Evolutionary conservation across 1,284 basidiomycete genomes (phyloP).

Genomic region (Leccinum laetum): DNA sequence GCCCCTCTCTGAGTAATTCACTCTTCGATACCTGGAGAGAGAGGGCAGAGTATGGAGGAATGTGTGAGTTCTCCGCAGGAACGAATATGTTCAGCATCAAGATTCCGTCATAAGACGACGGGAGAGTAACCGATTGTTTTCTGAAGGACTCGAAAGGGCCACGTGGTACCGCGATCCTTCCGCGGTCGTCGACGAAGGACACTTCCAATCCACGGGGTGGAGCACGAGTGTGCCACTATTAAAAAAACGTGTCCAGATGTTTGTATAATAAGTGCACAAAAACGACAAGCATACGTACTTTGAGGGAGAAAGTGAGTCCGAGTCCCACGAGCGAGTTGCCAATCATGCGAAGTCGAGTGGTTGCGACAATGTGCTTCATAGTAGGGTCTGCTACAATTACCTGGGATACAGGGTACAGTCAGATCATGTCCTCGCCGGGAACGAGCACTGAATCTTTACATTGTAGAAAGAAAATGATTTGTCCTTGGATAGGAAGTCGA

Average conservation of each 20-base stretch:
- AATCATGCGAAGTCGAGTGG: background rate
- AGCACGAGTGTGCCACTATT: slow-evolving; percentile 8
- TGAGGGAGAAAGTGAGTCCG: slow-evolving; percentile 4
- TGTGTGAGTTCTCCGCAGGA: background rate
- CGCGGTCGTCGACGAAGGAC: slow-evolving; percentile 12
- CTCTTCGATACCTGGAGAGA: slow-evolving; percentile 6
- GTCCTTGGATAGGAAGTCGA: slow-evolving; percentile 4
- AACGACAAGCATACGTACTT: background rate
- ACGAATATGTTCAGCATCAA: slow-evolving; percentile 11
- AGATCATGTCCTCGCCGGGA: background rate
- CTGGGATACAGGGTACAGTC: background rate
- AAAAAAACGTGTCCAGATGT: background rate
- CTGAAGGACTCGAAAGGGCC: background rate
- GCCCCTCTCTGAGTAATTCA: too few relatives aligned
- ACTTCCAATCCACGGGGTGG: slow-evolving; percentile 4
- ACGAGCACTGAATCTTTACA: background rate
- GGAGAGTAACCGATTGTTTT: background rate
- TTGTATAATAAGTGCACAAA: background rate
- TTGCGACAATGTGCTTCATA: background rate
- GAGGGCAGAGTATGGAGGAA: slow-evolving; percentile 13
- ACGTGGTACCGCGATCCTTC: slow-evolving; percentile 7
- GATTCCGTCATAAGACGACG: slow-evolving; percentile 7
- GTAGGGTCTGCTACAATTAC: slow-evolving; percentile 2
- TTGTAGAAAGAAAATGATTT: slow-evolving; percentile 9
- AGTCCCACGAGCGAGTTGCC: background rate